These are phyloP conservation scores for Podaxis carcinomalis DNA, from an alignment of 768 basidiomycete species.

Conservation along the genomic window DNA sequence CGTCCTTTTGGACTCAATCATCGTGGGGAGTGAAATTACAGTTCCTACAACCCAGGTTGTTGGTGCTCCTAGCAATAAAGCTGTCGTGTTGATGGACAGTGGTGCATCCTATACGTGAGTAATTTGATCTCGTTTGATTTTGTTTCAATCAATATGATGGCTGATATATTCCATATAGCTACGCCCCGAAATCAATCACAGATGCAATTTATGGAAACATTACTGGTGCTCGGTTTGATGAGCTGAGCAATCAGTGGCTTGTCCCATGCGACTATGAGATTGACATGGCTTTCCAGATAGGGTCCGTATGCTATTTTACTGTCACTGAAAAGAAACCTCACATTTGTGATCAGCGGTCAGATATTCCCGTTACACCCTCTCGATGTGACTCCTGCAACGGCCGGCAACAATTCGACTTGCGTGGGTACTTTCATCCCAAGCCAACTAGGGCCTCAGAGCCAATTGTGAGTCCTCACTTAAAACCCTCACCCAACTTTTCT, in stretches of 20 bases:
- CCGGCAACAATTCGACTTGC: slow-evolving; percentile 46
- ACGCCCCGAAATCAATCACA: slow-evolving; percentile 61
- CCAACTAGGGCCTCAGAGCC: slow-evolving; percentile 48
- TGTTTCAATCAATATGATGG: slow-evolving; percentile 3
- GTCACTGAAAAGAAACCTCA: slow-evolving; percentile 4
- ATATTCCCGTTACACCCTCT: slow-evolving; percentile 78
- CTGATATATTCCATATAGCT: slow-evolving; percentile 35
- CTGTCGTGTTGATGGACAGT: slow-evolving; percentile 74
- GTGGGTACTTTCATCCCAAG: slow-evolving; percentile 76
- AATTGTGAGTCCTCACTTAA: slow-evolving; percentile 51
- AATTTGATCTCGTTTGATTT: background rate
- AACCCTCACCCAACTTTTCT: background rate
- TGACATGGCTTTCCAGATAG: slow-evolving; percentile 75
- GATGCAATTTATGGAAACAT: slow-evolving; percentile 67
- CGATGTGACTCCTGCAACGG: slow-evolving; percentile 55
- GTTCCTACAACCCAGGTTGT: slow-evolving; percentile 50
- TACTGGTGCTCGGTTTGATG: slow-evolving; percentile 57
- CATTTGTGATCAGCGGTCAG: slow-evolving; percentile 47
- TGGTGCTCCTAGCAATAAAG: slow-evolving; percentile 61
- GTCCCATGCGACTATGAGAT: slow-evolving; percentile 75
- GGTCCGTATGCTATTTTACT: slow-evolving; percentile 36
- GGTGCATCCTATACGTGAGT: slow-evolving; percentile 79
- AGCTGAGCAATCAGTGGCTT: slow-evolving; percentile 54
- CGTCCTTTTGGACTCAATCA: slow-evolving; percentile 68
- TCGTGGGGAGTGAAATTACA: slow-evolving; percentile 49